Evolutionary conservation across 2,329 filamentous ascomycete species (phyloP).

Genomic region (Chaetomium strumarium): DNA sequence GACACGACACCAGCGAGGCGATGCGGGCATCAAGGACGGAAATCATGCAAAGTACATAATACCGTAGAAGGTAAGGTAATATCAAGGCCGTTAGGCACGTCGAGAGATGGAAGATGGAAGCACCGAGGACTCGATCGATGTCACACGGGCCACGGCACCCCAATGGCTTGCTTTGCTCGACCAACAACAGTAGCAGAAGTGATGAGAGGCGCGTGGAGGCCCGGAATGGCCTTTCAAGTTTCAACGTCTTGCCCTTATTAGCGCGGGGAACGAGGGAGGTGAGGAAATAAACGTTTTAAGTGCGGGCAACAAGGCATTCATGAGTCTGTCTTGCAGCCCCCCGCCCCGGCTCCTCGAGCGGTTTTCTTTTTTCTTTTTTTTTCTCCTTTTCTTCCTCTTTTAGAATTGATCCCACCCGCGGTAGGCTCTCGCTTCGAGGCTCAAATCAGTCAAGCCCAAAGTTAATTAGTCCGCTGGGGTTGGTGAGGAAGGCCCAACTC

Average conservation of each 20-base stretch:
- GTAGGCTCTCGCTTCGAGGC: slow-evolving; percentile 7
- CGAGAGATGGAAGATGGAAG: no score
- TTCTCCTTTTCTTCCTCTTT: slow-evolving; percentile 3
- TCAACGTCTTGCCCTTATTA: background rate
- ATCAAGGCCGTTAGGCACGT: no score
- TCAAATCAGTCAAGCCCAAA: slow-evolving; percentile 12
- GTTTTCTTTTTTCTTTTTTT: background rate
- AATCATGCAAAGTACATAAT: no score
- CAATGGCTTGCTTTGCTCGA: no score
- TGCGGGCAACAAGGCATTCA: background rate
- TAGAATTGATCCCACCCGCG: slow-evolving; percentile 6
- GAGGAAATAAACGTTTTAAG: background rate
- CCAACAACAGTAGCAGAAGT: no score
- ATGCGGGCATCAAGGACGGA: no score
- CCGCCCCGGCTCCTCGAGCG: background rate
- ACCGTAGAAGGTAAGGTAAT: no score
- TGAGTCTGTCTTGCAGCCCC: background rate
- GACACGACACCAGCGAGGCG: no score
- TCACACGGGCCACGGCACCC: no score
- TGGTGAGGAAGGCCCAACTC: slow-evolving; percentile 1
- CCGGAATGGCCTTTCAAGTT: no score
- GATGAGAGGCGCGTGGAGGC: no score
- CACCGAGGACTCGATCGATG: no score
- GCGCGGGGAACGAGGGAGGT: background rate
- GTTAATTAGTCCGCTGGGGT: slow-evolving; percentile 1